Evolutionary conservation across 805 yeast species (phyloP).

Genomic region (Kazachstania martiniae): DNA sequence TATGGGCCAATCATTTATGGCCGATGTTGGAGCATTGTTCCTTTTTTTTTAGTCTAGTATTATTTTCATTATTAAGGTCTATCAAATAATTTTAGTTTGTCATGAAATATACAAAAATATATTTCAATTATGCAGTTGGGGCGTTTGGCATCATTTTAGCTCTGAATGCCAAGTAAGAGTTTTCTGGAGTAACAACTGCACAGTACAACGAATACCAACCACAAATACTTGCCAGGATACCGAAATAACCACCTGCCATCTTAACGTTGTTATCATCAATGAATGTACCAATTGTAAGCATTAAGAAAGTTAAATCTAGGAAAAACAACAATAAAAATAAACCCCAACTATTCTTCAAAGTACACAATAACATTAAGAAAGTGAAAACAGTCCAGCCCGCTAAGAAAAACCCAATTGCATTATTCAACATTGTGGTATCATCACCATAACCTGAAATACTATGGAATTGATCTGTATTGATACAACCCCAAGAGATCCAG

Average conservation of each 20-base stretch:
- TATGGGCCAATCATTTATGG: background rate
- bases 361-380: slow-evolving; percentile 43
- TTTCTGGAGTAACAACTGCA: slow-evolving; percentile 47
- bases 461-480: slow-evolving; percentile 47
- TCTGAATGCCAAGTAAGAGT: slow-evolving; percentile 44
- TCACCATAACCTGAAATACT: slow-evolving; percentile 39
- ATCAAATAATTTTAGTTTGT: background rate
- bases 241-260: slow-evolving; percentile 55
- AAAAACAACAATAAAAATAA: slow-evolving; percentile 44
- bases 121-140: slow-evolving; percentile 25
- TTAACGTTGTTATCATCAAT: slow-evolving; percentile 33
- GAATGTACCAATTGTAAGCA: slow-evolving; percentile 41
- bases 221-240: slow-evolving; percentile 42
- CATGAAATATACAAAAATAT: background rate
- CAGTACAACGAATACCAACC: slow-evolving; percentile 60
- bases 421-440: slow-evolving; percentile 33
- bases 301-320: slow-evolving; percentile 43
- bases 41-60: too few species aligned
- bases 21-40: background rate
- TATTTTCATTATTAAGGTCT: background rate
- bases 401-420: slow-evolving; percentile 48
- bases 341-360: slow-evolving; percentile 51
- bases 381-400: slow-evolving; percentile 59
- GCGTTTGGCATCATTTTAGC: slow-evolving; percentile 45
- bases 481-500: slow-evolving; percentile 68